These are phyloP conservation scores for Linum usitatissimum DNA, from an alignment of 345 rosid genomes.

Conservation along the genomic window DNA sequence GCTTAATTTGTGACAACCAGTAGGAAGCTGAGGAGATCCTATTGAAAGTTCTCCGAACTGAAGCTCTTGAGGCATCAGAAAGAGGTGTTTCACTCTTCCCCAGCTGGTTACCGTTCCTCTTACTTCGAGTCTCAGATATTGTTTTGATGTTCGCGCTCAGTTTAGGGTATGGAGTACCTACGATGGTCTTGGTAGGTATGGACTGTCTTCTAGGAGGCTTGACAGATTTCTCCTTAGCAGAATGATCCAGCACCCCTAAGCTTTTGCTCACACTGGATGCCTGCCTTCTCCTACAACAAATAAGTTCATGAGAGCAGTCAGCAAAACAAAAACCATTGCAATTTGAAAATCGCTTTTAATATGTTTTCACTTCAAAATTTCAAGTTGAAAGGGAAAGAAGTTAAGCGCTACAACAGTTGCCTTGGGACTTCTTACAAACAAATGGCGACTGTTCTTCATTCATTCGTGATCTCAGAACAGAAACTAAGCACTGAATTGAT, in stretches of 20 bases:
- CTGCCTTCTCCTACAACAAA: constrained; percentile 32
- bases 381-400: neutral
- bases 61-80: constrained; percentile 40
- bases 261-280: constrained; percentile 58
- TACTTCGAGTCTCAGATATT: constrained; percentile 42
- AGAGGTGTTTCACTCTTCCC: constrained; percentile 44
- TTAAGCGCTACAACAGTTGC: neutral
- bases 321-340: neutral
- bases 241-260: constrained; percentile 52
- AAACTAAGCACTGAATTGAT: neutral
- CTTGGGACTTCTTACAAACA: neutral
- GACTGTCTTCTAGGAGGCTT: constrained; percentile 84
- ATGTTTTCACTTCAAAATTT: neutral
- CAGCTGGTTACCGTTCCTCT: constrained; percentile 27
- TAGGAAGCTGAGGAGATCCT: constrained; percentile 45
- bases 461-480: neutral
- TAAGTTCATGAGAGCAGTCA: no score
- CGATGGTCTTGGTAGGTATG: constrained; percentile 43
- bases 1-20: constrained; percentile 71
- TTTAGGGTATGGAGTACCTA: constrained; percentile 25
- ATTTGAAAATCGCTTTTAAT: neutral
- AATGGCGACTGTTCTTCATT: neutral
- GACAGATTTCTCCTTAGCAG: constrained; percentile 53
- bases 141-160: constrained; percentile 35
- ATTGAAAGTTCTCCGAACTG: constrained; percentile 36